These are phyloP conservation scores for Maudiozyma serrabonitensis DNA, from an alignment of 805 yeast genomes.

Conservation along the genomic window DNA sequence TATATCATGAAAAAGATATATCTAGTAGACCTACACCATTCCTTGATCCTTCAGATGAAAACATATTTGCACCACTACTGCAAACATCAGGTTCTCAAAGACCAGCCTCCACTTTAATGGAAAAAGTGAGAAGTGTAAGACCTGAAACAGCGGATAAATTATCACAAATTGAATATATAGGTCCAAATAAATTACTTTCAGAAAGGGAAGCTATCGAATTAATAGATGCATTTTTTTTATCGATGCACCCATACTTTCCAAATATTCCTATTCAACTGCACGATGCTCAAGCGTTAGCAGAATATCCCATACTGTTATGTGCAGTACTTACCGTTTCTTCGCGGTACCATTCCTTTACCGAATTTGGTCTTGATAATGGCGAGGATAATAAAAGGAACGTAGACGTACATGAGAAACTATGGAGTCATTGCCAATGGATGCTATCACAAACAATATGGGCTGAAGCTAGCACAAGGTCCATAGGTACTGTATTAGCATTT, in stretches of 20 bases:
- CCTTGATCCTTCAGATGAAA: slow-evolving; percentile 10
- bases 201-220: slow-evolving; percentile 51
- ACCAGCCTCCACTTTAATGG: slow-evolving; percentile 26
- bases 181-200: slow-evolving; percentile 41
- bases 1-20: background rate
- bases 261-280: slow-evolving; percentile 70
- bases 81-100: slow-evolving; percentile 17
- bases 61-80: slow-evolving; percentile 19
- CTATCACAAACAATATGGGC: slow-evolving; percentile 90
- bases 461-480: slow-evolving; percentile 76
- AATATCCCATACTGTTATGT: slow-evolving; percentile 72
- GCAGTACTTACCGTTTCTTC: slow-evolving; percentile 74
- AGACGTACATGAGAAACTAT: slow-evolving; percentile 65
- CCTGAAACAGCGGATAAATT: slow-evolving; percentile 33
- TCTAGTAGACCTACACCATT: background rate
- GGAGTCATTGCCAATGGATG: slow-evolving; percentile 75
- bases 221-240: slow-evolving; percentile 53
- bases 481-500: slow-evolving; percentile 81
- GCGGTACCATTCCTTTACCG: slow-evolving; percentile 56
- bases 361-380: slow-evolving; percentile 27
- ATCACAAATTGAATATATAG: slow-evolving; percentile 54
- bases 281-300: slow-evolving; percentile 53
- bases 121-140: slow-evolving; percentile 24
- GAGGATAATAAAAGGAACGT: slow-evolving; percentile 36
- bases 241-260: slow-evolving; percentile 88